phyloP scores from a whole-genome alignment of 176 grass and related monocot species.

The Alopecurus myosuroides region DNA sequence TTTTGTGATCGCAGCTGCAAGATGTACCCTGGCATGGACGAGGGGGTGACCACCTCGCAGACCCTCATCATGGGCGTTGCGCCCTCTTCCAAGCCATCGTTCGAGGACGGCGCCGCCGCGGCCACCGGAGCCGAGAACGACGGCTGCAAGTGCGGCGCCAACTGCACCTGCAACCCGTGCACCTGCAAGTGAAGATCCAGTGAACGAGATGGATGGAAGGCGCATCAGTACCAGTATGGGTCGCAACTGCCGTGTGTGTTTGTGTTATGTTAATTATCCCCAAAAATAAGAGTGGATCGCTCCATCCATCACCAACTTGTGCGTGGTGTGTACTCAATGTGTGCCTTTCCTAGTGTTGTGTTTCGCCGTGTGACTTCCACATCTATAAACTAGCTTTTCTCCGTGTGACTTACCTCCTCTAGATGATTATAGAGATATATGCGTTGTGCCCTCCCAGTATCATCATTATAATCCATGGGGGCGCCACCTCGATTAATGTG shows the following conservation, averaged over 20 bases:
- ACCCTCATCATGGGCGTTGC: conserved; percentile 47
- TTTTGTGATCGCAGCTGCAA: conserved; percentile 41
- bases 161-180: conserved; percentile 65
- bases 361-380: too few relatives aligned
- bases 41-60: conserved; percentile 41
- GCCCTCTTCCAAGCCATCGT: conserved; percentile 24
- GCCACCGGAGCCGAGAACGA: conserved; percentile 41
- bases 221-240: not conserved
- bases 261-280: too few relatives aligned
- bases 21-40: conserved; percentile 66
- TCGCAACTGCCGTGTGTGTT: not conserved
- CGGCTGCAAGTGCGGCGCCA: conserved; percentile 61
- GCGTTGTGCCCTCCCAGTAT: too few relatives aligned
- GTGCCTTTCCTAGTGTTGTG: too few relatives aligned
- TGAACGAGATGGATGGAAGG: not conserved
- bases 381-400: too few relatives aligned
- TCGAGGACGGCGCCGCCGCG: conserved; percentile 17
- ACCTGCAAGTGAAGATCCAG: conserved; percentile 38
- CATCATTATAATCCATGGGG: too few relatives aligned
- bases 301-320: too few relatives aligned
- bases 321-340: too few relatives aligned
- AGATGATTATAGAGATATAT: too few relatives aligned
- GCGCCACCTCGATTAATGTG: too few relatives aligned
- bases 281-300: too few relatives aligned
- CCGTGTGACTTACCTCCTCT: too few relatives aligned